These are phyloP conservation scores for Diaporthe citrichinensis DNA, from an alignment of 2,329 filamentous ascomycete species.

Conservation along the genomic window DNA sequence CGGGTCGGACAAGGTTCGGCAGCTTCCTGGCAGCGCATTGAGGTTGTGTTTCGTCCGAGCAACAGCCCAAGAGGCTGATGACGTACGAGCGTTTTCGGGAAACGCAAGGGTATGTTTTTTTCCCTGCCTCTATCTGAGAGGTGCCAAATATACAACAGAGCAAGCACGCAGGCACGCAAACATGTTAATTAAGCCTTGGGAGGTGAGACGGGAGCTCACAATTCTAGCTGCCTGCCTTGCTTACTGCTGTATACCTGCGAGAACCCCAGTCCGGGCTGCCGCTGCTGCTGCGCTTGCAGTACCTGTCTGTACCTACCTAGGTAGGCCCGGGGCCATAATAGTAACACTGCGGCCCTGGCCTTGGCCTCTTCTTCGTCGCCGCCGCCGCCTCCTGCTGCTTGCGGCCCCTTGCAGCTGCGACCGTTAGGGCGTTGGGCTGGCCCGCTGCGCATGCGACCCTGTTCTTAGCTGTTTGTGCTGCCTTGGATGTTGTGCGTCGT, in stretches of 20 bases:
- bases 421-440: neutral
- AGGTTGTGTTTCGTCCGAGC: constrained; percentile 23
- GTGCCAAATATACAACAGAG: constrained; percentile 8
- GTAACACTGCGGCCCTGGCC: neutral
- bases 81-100: neutral
- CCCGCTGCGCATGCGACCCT: constrained; percentile 13
- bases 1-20: constrained; percentile 23
- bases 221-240: neutral
- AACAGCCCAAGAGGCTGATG: neutral
- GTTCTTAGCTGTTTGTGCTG: neutral
- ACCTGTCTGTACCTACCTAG: no score
- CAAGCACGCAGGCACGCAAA: neutral
- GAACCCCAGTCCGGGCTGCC: neutral
- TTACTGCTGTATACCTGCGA: neutral
- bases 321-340: neutral
- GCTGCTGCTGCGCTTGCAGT: neutral
- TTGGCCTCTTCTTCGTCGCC: neutral
- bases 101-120: neutral
- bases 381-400: constrained; percentile 1
- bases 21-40: neutral
- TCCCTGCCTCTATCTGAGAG: neutral
- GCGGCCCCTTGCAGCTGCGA: constrained; percentile 17
- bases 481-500: constrained; percentile 2
- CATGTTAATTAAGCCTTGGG: neutral
- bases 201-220: neutral